A percentile compares a stretch with the other conserved stretches of the same genome.
These are phyloP conservation scores for Primulina tabacum DNA, from an alignment of 257 asterid species.

Conservation along the genomic window DNA sequence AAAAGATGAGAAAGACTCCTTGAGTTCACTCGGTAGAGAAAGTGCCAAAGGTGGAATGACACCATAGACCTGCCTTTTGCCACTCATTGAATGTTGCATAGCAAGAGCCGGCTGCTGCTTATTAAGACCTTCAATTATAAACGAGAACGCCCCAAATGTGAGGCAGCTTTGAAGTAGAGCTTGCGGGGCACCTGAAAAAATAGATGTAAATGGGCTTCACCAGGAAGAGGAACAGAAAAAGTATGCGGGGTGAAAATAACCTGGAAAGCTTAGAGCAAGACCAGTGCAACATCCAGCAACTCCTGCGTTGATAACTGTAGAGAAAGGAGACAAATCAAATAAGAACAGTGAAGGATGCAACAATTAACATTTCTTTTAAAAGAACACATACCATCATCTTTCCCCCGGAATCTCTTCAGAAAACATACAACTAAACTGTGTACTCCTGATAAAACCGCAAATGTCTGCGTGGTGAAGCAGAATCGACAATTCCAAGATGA, in stretches of 20 bases:
- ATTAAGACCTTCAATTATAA: slow-evolving; percentile 83
- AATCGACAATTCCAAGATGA: slow-evolving; percentile 2
- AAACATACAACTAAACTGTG: slow-evolving; percentile 86
- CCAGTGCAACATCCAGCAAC: slow-evolving; percentile 99
- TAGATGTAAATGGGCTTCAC: background rate
- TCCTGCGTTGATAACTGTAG: slow-evolving; percentile 82
- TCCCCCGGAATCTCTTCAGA: slow-evolving; percentile 76
- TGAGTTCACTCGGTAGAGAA: slow-evolving; percentile 77
- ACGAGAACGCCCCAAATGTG: slow-evolving; percentile 92
- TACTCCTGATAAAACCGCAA: slow-evolving; percentile 86
- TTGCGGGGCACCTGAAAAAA: slow-evolving; percentile 80
- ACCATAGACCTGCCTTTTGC: slow-evolving; percentile 33
- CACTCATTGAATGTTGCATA: slow-evolving; percentile 30
- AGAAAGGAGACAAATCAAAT: slow-evolving; percentile 17
- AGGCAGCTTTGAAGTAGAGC: slow-evolving; percentile 89
- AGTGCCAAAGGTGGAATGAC: slow-evolving; percentile 74
- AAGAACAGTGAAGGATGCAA: slow-evolving; percentile 7
- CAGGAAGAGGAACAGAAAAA: background rate
- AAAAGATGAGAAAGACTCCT: slow-evolving; percentile 75
- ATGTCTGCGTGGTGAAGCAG: slow-evolving; percentile 44
- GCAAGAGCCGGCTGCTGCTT: slow-evolving; percentile 91
- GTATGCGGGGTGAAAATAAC: slow-evolving; percentile 30
- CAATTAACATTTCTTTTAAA: background rate
- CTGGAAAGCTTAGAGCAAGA: slow-evolving; percentile 90
- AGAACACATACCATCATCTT: slow-evolving; percentile 72